Evolutionary conservation across 345 rosid genomes (phyloP), one percentile per base, ranked within the genome.

Genomic region (Eucalyptus regnans): DNA sequence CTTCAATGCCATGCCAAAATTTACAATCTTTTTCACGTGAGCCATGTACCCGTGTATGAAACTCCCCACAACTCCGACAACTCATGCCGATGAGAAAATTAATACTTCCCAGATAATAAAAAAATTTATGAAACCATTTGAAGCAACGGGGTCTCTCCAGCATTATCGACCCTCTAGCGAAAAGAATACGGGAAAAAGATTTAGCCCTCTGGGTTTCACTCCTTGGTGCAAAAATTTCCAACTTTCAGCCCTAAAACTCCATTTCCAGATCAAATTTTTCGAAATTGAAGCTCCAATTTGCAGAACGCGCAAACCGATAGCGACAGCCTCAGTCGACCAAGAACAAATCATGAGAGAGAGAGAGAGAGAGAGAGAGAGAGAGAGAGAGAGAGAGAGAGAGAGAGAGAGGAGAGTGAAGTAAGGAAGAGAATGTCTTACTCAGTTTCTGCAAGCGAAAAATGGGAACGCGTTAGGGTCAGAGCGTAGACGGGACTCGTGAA

Each of bases 301-400:
- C 12, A 37, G 1, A 41, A 37, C 11, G 81, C 27, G 4, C 46
- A 9, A 33, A 2, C 46, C 46, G 25, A 71, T 18, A 37, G 58
- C 91, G 88, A 96, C 90, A 95, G 90, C 85, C 93, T 94, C n/a
- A 1, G 64, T 51, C 41, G 41, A 41, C 41, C 41, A 41, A 41
- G 41, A 41, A 41, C 41, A 41, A 41, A 41, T 41, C 41, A 41
- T 41, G 41, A 41, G 41, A 41, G 41, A 41, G 41, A 41, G 41
- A 41, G 41, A n/a, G n/a, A n/a, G n/a, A n/a, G n/a, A n/a, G n/a
- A n/a, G n/a, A n/a, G 41, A 37, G 41, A 37, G 41, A 37, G 41
- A 37, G 41, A 37, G 41, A 37, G 41, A 37, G 41, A 41, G 41
- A 41, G 4, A 41, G 41, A 41, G 41, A 41, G 41, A 5, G 41